phyloP scores from a whole-genome alignment of 441 rosid species.

The Melastoma candidum region DNA sequence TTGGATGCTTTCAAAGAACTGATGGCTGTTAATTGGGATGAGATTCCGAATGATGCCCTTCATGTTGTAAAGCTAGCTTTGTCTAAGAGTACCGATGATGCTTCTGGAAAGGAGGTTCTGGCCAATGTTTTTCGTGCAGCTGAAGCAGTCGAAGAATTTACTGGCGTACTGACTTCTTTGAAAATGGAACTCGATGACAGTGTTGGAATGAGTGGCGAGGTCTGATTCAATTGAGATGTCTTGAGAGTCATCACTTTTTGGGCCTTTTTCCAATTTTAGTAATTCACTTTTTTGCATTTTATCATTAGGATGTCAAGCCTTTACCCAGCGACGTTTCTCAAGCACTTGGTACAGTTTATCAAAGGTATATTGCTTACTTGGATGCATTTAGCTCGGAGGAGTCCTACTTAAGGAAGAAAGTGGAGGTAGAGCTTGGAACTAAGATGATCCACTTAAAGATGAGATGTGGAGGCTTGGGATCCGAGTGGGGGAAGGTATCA shows the following conservation, averaged over 20 bases:
- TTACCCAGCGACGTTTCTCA: slow-evolving; percentile 38
- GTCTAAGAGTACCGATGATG: slow-evolving; percentile 51
- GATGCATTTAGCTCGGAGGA: slow-evolving; percentile 75
- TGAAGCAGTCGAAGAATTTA: slow-evolving; percentile 85
- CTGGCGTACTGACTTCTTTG: slow-evolving; percentile 55
- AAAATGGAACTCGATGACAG: slow-evolving; percentile 89
- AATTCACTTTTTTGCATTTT: slow-evolving; percentile 1
- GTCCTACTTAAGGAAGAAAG: slow-evolving; percentile 67
- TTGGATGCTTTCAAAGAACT: slow-evolving; percentile 59
- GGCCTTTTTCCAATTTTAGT: neutral
- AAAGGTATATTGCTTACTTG: slow-evolving; percentile 58
- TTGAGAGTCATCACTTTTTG: neutral
- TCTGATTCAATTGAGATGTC: slow-evolving; percentile 10
- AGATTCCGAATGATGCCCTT: slow-evolving; percentile 39
- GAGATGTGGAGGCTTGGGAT: slow-evolving; percentile 80
- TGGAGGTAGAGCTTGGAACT: slow-evolving; percentile 85
- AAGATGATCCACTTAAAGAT: slow-evolving; percentile 95
- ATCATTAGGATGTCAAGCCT: slow-evolving; percentile 59
- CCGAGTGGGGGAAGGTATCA: slow-evolving; percentile 91
- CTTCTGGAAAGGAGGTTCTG: slow-evolving; percentile 66
- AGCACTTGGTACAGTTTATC: slow-evolving; percentile 44
- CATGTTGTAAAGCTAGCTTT: slow-evolving; percentile 48
- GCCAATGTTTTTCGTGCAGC: slow-evolving; percentile 62
- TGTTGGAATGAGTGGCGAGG: slow-evolving; percentile 91
- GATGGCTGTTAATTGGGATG: slow-evolving; percentile 83